These are phyloP conservation scores for Graphilbum fragrans DNA, from an alignment of 2,329 filamentous ascomycete species.

Conservation along the genomic window DNA sequence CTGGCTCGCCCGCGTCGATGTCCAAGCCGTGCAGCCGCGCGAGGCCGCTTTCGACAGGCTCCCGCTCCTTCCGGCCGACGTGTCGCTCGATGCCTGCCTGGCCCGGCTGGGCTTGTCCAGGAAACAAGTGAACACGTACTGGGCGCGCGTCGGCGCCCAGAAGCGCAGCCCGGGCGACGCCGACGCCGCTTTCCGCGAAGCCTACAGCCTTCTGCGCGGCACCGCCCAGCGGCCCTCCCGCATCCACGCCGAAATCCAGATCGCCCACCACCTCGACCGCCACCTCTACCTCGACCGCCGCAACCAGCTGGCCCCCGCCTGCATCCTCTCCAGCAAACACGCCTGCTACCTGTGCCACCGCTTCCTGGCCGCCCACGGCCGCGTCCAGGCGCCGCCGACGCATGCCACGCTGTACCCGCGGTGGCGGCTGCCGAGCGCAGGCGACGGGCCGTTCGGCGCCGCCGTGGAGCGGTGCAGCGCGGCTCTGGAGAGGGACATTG, in stretches of 20 bases:
- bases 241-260: constrained; percentile 38
- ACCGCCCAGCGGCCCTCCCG: background rate
- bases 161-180: too few species aligned
- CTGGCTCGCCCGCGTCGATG: too few species aligned
- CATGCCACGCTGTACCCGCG: constrained; percentile 31
- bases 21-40: too few species aligned
- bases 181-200: constrained; percentile 5
- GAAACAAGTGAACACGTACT: too few species aligned
- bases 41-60: too few species aligned
- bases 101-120: too few species aligned
- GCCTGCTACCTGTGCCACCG: constrained; percentile 38
- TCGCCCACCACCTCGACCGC: constrained; percentile 25
- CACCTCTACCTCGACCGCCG: constrained; percentile 11
- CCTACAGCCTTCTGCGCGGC: background rate
- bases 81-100: too few species aligned
- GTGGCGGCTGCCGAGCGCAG: constrained; percentile 27
- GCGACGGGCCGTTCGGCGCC: too few species aligned
- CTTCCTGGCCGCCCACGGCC: constrained; percentile 28
- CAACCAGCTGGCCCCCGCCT: constrained; percentile 21
- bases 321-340: constrained; percentile 36
- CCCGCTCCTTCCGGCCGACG: too few species aligned
- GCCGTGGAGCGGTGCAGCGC: background rate
- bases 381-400: constrained; percentile 25
- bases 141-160: too few species aligned
- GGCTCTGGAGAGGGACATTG: background rate